phyloP scores from a whole-genome alignment of 1,139 yeast genomes.

The Sugiyamaella paludigena region DNA sequence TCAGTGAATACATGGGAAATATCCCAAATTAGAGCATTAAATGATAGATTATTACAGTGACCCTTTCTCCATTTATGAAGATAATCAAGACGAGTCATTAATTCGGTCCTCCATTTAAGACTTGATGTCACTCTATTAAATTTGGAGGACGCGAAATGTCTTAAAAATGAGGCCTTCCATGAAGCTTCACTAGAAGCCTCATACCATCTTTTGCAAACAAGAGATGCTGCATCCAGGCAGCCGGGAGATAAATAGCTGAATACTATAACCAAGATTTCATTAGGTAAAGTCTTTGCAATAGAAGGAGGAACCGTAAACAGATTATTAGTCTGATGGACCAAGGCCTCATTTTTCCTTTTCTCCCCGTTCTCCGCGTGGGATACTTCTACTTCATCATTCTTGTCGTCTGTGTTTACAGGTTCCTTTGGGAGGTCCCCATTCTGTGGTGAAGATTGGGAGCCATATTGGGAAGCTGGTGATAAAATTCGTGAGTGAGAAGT shows the following conservation, averaged over 20 bases:
- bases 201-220: slow-evolving; percentile 38
- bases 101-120: slow-evolving; percentile 36
- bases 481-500: neutral
- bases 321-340: neutral
- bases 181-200: slow-evolving; percentile 34
- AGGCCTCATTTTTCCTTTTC: too few relatives aligned
- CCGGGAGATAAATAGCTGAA: slow-evolving; percentile 33
- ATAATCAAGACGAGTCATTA: slow-evolving; percentile 29
- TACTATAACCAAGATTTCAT: slow-evolving; percentile 40
- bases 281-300: slow-evolving; percentile 28
- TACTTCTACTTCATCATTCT: too few relatives aligned
- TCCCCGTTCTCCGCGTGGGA: too few relatives aligned
- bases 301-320: slow-evolving; percentile 9
- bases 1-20: slow-evolving; percentile 31
- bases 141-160: slow-evolving; percentile 21
- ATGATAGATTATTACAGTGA: slow-evolving; percentile 32
- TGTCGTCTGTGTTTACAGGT: too few relatives aligned
- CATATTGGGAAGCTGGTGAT: slow-evolving; percentile 14
- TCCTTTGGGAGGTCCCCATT: neutral
- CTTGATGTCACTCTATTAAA: slow-evolving; percentile 33
- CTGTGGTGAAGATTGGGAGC: neutral
- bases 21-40: slow-evolving; percentile 29
- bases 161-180: slow-evolving; percentile 35
- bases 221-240: slow-evolving; percentile 33
- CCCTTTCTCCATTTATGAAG: slow-evolving; percentile 35